Evolutionary conservation across 306 rosid species (phyloP), one percentile per base, ranked within the genome.

Genomic region (Quillaja saponaria): DNA sequence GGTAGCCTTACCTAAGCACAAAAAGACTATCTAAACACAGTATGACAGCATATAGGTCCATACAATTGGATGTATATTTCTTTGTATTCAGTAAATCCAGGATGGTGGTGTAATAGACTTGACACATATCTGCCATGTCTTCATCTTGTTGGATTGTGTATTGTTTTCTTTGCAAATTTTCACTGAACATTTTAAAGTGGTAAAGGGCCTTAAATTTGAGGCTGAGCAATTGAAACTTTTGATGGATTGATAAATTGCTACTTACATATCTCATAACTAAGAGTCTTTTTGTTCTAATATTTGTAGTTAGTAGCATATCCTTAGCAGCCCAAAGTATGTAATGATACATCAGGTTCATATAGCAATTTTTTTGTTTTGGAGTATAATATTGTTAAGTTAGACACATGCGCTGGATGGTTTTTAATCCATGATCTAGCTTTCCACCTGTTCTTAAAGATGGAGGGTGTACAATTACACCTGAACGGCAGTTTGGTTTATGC

Each of bases 401-500:
- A 47, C 9, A 39, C 31, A 49, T 49, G 51, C 8, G 7, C 45
- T 42, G 13, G 1, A 8, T 14, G 14, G 49, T 16, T 56, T 66
- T 62, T 2, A 25, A 25, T 1, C 31, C 4, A 25, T 25, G 2
- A 1, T 25, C 31, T 25, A 1, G 31, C 4, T 4, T 25, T 25
- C 31, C 31, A 25, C 31, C 31, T 25, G 31, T 34, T 59, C 14
- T 59, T 58, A 21, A 21, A 40, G 58, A 12, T 65, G 44, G 50
- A 58, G 63, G 61, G 49, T 37, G 53, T 31, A 17, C 47, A 34
- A 16, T 54, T 38, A 47, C 40, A 28, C 33, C 44, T 68, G 33
- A 58, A 58, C 20, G 49, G 40, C 60, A 72, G n/a, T n/a, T 72
- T 56, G 14, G 67, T 6, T 50, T 42, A 15, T 44, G 18, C 15